Conservation (phyloP, 257 asterid genomes). For the Lithospermum erythrorhizon region DNA sequence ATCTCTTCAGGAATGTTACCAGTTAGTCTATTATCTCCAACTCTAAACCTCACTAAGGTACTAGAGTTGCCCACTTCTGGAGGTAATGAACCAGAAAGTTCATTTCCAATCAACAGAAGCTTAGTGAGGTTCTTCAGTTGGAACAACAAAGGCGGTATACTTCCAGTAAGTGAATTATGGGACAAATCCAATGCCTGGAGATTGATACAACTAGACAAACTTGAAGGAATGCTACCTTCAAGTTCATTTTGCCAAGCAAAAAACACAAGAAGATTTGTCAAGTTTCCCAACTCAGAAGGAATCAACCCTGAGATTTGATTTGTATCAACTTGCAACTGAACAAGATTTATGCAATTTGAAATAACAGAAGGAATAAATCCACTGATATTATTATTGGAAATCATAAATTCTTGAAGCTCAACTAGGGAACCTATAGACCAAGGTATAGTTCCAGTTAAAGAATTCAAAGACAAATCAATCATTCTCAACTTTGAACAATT, state of each 20-base stretch:
- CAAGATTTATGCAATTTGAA: slow-evolving; percentile 23
- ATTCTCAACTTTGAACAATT: slow-evolving; percentile 24
- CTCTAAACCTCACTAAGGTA: slow-evolving; percentile 35
- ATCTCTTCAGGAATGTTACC: slow-evolving; percentile 32
- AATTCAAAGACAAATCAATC: slow-evolving; percentile 36
- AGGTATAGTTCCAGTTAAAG: slow-evolving; percentile 34
- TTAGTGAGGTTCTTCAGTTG: slow-evolving; percentile 31
- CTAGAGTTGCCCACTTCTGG: slow-evolving; percentile 27
- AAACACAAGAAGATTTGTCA: slow-evolving; percentile 29
- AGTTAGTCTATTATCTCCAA: slow-evolving; percentile 28
- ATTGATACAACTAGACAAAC: slow-evolving; percentile 30
- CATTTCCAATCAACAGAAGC: slow-evolving; percentile 35
- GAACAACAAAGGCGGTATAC: slow-evolving; percentile 29
- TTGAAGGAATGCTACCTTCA: slow-evolving; percentile 34
- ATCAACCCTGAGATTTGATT: slow-evolving; percentile 40
- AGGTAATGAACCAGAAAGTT: slow-evolving; percentile 32
- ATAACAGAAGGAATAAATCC: slow-evolving; percentile 33
- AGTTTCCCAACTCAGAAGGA: slow-evolving; percentile 33
- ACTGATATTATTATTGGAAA: slow-evolving; percentile 31
- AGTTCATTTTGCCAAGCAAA: slow-evolving; percentile 41
- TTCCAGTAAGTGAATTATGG: slow-evolving; percentile 38
- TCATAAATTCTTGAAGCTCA: slow-evolving; percentile 37
- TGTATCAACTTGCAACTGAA: slow-evolving; percentile 31
- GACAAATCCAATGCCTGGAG: slow-evolving; percentile 35
- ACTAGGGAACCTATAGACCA: slow-evolving; percentile 28